phyloP scores from a whole-genome alignment of 352 stramenopile species.

The Phytophthora kernoviae region DNA sequence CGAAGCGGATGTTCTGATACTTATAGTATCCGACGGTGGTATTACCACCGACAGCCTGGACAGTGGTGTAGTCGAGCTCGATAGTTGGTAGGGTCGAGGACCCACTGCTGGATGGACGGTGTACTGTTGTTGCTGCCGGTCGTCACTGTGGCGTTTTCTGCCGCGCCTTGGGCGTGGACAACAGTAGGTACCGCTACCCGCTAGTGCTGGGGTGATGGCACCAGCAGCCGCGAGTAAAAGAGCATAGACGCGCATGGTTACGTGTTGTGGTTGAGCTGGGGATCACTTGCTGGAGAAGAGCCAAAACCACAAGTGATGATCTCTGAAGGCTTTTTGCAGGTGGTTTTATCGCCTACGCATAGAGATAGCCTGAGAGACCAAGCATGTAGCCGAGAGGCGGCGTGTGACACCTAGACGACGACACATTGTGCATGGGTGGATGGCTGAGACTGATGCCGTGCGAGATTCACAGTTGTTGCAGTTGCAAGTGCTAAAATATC shows the following conservation, averaged over 20 bases:
- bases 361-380: too few species aligned
- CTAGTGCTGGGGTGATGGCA: slow-evolving; percentile 1
- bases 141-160: slow-evolving; percentile 2
- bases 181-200: slow-evolving; percentile 3
- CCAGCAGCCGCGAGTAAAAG: slow-evolving; percentile 11
- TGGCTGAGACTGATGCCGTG: too few species aligned
- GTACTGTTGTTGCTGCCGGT: neutral
- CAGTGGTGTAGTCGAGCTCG: slow-evolving; percentile 31
- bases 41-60: slow-evolving; percentile 28
- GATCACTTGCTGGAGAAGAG: neutral
- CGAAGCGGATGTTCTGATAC: slow-evolving; percentile 41
- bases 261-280: neutral
- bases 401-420: too few species aligned
- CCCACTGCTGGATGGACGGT: neutral
- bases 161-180: slow-evolving; percentile 2
- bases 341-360: too few species aligned
- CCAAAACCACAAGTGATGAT: neutral
- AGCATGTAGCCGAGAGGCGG: too few species aligned
- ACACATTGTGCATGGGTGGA: too few species aligned
- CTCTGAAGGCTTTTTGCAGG: too few species aligned
- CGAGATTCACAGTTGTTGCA: neutral
- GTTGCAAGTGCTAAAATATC: neutral
- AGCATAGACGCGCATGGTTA: slow-evolving; percentile 18
- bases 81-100: slow-evolving; percentile 19
- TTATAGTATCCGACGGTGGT: slow-evolving; percentile 38